phyloP scores from a whole-genome alignment of 2,329 filamentous ascomycete genomes.

The Microdochium bolleyi region DNA sequence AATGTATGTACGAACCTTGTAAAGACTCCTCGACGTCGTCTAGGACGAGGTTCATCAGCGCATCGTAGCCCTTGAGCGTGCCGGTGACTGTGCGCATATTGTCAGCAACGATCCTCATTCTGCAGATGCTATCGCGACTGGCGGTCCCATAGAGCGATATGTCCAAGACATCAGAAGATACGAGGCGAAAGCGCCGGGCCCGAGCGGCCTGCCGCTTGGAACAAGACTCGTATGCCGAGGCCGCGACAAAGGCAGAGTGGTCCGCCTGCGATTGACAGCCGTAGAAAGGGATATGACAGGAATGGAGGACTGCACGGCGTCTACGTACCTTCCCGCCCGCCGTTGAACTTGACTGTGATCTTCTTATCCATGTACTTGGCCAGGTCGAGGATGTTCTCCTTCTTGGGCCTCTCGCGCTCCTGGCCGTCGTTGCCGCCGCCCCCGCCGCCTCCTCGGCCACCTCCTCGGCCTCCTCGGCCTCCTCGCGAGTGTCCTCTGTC shows the following conservation, averaged over 20 bases:
- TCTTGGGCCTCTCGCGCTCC: slow-evolving; percentile 75
- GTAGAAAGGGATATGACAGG: too few species aligned
- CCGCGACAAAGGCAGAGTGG: too few species aligned
- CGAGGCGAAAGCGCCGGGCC: too few species aligned
- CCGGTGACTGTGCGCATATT: slow-evolving; percentile 58
- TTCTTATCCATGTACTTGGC: slow-evolving; percentile 96
- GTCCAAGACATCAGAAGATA: too few species aligned
- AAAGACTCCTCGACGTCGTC: slow-evolving; percentile 90
- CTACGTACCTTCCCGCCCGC: slow-evolving; percentile 76
- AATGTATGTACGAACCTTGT: slow-evolving; percentile 62
- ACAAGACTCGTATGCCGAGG: too few species aligned
- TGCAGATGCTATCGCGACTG: too few species aligned
- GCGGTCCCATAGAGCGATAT: too few species aligned
- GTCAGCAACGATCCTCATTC: background rate
- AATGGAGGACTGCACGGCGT: too few species aligned
- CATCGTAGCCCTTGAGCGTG: slow-evolving; percentile 89
- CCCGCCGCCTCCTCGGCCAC: slow-evolving; percentile 32
- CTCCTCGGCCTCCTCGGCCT: slow-evolving; percentile 32
- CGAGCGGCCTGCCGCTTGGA: too few species aligned
- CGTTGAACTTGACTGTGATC: slow-evolving; percentile 93
- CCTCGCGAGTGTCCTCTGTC: slow-evolving; percentile 32
- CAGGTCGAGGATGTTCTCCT: slow-evolving; percentile 96
- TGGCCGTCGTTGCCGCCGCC: slow-evolving; percentile 35
- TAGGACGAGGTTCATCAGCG: slow-evolving; percentile 94
- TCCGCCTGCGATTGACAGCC: too few species aligned